Conservation (phyloP, 1,284 basidiomycete species). For the Heterobasidion irregulare region DNA sequence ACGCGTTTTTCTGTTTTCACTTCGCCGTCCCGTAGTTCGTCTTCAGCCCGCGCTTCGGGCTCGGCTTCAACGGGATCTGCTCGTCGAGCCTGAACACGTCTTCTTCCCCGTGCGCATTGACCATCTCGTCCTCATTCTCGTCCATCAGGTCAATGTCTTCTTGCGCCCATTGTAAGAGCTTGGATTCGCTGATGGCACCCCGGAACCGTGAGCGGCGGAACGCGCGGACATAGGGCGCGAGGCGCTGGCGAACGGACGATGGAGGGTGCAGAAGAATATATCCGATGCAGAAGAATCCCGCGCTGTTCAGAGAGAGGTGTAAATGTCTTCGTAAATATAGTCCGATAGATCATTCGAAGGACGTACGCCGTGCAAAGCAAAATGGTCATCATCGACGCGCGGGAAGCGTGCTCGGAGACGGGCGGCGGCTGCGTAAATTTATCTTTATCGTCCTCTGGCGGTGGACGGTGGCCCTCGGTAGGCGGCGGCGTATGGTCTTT, state of each 20-base stretch:
- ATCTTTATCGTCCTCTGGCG: neutral
- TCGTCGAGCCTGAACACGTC: conserved; percentile 13
- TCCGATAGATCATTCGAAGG: neutral
- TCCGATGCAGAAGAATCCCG: conserved; percentile 2
- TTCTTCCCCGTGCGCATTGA: conserved; percentile 18
- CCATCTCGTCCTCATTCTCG: conserved; percentile 24
- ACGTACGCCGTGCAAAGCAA: conserved; percentile 7
- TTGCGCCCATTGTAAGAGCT: conserved; percentile 26
- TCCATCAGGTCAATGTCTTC: conserved; percentile 22
- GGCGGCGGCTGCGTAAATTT: conserved; percentile 15
- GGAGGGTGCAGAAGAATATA: conserved; percentile 22
- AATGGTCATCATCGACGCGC: conserved; percentile 12
- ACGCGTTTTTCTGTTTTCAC: neutral
- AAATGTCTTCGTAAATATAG: too few relatives aligned
- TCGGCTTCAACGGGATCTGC: conserved; percentile 26
- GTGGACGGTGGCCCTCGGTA: neutral
- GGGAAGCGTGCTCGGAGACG: conserved; percentile 5
- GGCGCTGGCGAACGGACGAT: conserved; percentile 13
- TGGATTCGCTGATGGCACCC: conserved; percentile 20
- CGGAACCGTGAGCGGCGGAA: conserved; percentile 19
- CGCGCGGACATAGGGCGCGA: conserved; percentile 15
- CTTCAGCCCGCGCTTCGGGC: conserved; percentile 14
- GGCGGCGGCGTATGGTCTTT: conserved; percentile 9
- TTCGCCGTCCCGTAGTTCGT: conserved; percentile 17
- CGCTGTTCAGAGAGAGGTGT: neutral